A percentile compares a stretch with the other conserved stretches of the same genome.
Conservation (phyloP, 2,329 filamentous ascomycete genomes). For the Fusarium sp. region DNA sequence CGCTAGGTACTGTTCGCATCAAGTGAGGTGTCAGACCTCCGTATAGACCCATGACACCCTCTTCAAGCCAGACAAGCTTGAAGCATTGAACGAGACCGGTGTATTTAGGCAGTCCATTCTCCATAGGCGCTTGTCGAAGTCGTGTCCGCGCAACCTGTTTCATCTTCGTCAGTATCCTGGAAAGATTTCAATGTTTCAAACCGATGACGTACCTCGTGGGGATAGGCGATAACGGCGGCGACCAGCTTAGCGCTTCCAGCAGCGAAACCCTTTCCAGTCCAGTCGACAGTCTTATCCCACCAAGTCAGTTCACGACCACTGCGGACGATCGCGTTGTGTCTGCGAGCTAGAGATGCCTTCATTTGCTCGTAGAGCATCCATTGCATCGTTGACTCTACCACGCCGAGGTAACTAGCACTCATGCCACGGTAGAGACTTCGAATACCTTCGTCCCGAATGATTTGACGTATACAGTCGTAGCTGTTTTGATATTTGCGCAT, state of each 20-base stretch:
- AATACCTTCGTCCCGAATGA: constrained; percentile 80
- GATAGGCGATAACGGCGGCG: constrained; percentile 86
- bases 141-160: constrained; percentile 79
- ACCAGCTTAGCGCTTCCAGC: constrained; percentile 87
- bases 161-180: background rate
- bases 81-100: constrained; percentile 90
- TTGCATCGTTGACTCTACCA: constrained; percentile 88
- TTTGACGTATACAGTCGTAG: constrained; percentile 85
- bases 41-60: constrained; percentile 85
- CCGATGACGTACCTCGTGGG: constrained; percentile 76
- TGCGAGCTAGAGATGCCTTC: constrained; percentile 74
- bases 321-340: constrained; percentile 65
- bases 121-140: constrained; percentile 82
- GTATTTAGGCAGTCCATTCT: constrained; percentile 79
- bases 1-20: constrained; percentile 87
- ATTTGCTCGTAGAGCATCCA: constrained; percentile 95
- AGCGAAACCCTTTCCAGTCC: constrained; percentile 79
- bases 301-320: constrained; percentile 69
- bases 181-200: background rate
- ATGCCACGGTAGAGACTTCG: constrained; percentile 87
- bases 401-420: constrained; percentile 89
- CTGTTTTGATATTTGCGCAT: constrained; percentile 84
- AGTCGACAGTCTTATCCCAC: constrained; percentile 80
- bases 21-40: constrained; percentile 92
- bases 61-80: constrained; percentile 84